phyloP scores from a whole-genome alignment of 2,329 filamentous ascomycete species.

The Thelonectria discophora region DNA sequence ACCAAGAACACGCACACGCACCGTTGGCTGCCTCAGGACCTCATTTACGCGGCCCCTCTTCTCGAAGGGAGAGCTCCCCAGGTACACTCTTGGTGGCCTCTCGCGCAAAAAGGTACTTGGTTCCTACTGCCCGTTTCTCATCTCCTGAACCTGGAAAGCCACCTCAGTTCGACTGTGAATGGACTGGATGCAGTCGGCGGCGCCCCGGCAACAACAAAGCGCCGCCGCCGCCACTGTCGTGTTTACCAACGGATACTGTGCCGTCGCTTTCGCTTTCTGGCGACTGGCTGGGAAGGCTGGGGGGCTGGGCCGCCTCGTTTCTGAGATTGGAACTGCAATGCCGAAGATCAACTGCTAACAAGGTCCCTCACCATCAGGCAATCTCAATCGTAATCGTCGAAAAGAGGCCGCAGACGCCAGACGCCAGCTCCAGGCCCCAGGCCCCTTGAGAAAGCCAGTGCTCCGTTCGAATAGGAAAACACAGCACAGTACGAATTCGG shows the following conservation, averaged over 20 bases:
- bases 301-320: background rate
- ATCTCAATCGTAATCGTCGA: constrained; percentile 9
- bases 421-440: too few relatives aligned
- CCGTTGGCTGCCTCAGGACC: constrained; percentile 43
- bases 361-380: too few relatives aligned
- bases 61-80: constrained; percentile 9
- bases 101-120: constrained; percentile 35
- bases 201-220: constrained; percentile 19
- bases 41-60: constrained; percentile 29
- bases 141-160: constrained; percentile 8
- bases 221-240: background rate
- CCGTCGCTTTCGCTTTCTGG: background rate
- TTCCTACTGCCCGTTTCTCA: background rate
- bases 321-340: background rate
- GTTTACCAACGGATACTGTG: constrained; percentile 4
- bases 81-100: constrained; percentile 28
- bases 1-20: constrained; percentile 23
- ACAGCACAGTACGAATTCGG: constrained; percentile 34
- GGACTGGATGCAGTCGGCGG: background rate
- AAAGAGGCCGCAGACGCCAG: too few relatives aligned
- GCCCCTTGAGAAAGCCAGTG: too few relatives aligned
- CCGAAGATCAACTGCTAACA: constrained; percentile 16
- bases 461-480: background rate
- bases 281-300: background rate
- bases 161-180: background rate